Evolutionary conservation across 2,329 filamentous ascomycete genomes (phyloP).

Genomic region (Colletotrichum echinochloae): DNA sequence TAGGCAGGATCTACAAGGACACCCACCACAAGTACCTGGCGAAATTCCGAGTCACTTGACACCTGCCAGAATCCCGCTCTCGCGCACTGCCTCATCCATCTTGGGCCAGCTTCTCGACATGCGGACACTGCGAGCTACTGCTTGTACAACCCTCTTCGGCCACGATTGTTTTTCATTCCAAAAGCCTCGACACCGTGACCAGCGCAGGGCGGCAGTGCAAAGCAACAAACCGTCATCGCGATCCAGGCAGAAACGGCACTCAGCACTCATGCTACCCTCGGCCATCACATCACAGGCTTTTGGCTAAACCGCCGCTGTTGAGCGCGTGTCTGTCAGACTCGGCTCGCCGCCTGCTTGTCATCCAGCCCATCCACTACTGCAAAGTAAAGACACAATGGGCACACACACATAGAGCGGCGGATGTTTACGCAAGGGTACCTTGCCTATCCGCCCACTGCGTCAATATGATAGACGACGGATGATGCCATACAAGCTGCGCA

Average conservation of each 20-base stretch:
- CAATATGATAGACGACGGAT: slow-evolving; percentile 14
- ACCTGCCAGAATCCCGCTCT: not conserved
- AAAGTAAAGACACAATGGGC: not conserved
- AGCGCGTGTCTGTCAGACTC: slow-evolving; percentile 17
- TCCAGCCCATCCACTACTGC: slow-evolving; percentile 13
- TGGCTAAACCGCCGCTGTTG: not conserved
- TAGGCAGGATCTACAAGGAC: slow-evolving; percentile 1
- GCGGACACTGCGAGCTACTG: too few species aligned
- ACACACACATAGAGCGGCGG: slow-evolving; percentile 5
- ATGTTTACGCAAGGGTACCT: slow-evolving; percentile 22
- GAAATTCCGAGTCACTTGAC: slow-evolving; percentile 16
- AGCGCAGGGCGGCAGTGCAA: slow-evolving; percentile 19
- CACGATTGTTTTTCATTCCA: not conserved
- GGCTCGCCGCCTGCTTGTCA: not conserved
- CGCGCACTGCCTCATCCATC: slow-evolving; percentile 19
- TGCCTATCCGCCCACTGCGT: slow-evolving; percentile 31
- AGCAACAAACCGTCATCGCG: not conserved
- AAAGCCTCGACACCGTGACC: not conserved
- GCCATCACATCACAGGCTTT: not conserved
- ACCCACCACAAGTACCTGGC: not conserved
- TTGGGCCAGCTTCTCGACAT: not conserved
- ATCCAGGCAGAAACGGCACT: slow-evolving; percentile 10
- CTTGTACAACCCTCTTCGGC: not conserved
- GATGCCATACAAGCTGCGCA: not conserved
- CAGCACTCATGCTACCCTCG: too few species aligned